Evolutionary conservation across 768 basidiomycete genomes (phyloP), one percentile per base, ranked within the genome.

Genomic region (Mycena rosella): DNA sequence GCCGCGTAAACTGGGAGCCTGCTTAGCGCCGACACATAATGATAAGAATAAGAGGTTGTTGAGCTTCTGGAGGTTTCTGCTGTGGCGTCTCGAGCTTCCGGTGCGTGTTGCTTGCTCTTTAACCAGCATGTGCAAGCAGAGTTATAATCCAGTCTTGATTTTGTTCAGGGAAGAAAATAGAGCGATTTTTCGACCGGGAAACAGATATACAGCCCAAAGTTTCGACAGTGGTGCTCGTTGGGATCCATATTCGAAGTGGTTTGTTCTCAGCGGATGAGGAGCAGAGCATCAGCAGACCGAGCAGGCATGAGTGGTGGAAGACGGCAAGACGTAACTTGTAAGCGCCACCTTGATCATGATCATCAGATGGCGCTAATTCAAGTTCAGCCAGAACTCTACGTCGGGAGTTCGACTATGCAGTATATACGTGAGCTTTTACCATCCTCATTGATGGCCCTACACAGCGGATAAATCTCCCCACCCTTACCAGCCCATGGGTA

Each of bases 1-100:
- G 36, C 32, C 45, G 22, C 29, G 30, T 48, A 48, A 52, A 42
- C 60, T 61, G 38, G 49, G 26, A 30, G 36, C 48, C 42, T 57
- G n/a, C 44, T 45, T 45, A 60, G 49, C 60, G 49, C 60, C 49
- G 36, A 61, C 60, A 61, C 49, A 30, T 61, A 22, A 18, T 38
- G 47, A 24, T 60, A 32, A 26, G 20, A 20, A 29, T 42, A 42
- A 30, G 26, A 51, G 49, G 47, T 27, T 14, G 47, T 48, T 51
- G 49, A 51, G 27, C 51, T 32, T 57, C 42, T 57, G 42, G 27
- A 42, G 40, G 56, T 58, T 45, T 58, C 38, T 58, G 42, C 56
- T 44, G 56, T 27, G 40, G 40, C 56, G 56, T 45, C 45, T 57
- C 40, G 56, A 57, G 42, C 56, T 57, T 57, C 56, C 56, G 27